Base-by-base conservation (phyloP, 352 stramenopile genomes). In the Pythium folliculosum region DNA sequence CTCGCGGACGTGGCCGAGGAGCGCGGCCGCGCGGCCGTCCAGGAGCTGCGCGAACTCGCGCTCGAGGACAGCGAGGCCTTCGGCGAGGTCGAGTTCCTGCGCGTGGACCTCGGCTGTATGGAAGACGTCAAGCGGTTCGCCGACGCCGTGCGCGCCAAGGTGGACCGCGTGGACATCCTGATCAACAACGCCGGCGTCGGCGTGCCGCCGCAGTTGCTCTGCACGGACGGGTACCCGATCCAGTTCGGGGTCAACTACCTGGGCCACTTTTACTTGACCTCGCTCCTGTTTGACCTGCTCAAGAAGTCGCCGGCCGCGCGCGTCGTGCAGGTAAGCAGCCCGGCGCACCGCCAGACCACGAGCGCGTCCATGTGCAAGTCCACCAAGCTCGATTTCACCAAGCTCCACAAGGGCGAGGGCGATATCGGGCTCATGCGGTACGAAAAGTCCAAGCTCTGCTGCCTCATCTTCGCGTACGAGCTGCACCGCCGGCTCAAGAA, bases 231-330 rank as follows among this genome's bases (percentile, higher is more conserved):
- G 9, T 55, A 79, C 25, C 69, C 81, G 45, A 70, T 58, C 9
- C 76, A 76, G 0, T 88, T 88, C 64, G 76, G 67, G n/a, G 76
- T 80, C 63, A 86, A 88, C 64, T 65, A 80, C 52, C 51, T 88
- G 5, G 78, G 80, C 16, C 76, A 88, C 49, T 86, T 88, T 69
- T 76, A 72, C 50, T 65, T 89, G 21, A 89, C 80, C 10, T 65
- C 48, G 23, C 60, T 84, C 59, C 54, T 86, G 17, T 74, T 81
- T 30, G 66, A 73, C 27, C 37, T 79, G 52, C 65, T 88, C 16
- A 38, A 69, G 19, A 44, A 52, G 12, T 50, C 66, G 1, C 27
- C 40, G 2, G 66, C 52, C 0, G 71, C 79, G 25, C 72, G 76
- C n/a, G 70, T 90, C 17, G 72, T 86, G 45, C 80, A 73, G 16